A percentile compares a stretch with the other conserved stretches of the same genome.
Evolutionary conservation across 2,329 filamentous ascomycete species (phyloP).

Genomic region (Phialophora verrucosa): DNA sequence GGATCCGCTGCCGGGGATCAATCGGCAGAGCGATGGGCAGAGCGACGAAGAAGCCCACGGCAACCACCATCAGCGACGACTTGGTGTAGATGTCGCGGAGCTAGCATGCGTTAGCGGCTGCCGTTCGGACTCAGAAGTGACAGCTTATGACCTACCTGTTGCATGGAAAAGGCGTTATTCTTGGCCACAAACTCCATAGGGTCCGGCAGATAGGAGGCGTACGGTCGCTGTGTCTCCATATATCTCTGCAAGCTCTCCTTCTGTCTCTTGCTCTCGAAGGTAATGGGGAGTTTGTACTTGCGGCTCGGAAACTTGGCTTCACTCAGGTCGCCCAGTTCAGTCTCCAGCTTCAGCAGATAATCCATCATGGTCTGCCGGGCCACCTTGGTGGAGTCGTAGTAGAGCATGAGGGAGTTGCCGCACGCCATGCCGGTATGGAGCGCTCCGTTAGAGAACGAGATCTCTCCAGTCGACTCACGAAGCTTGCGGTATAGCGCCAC

Average conservation of each 20-base stretch:
- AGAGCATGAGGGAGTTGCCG: slow-evolving; percentile 52
- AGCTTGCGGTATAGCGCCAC: slow-evolving; percentile 60
- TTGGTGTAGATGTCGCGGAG: slow-evolving; percentile 59
- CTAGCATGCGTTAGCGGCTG: slow-evolving; percentile 39
- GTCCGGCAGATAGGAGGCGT: slow-evolving; percentile 67
- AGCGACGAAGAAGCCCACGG: slow-evolving; percentile 62
- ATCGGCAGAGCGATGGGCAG: slow-evolving; percentile 60
- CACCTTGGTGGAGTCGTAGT: slow-evolving; percentile 53
- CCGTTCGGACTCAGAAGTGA: background rate
- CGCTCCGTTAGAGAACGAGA: slow-evolving; percentile 47
- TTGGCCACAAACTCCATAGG: slow-evolving; percentile 64
- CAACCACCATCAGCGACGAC: slow-evolving; percentile 58
- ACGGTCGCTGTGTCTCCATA: slow-evolving; percentile 64
- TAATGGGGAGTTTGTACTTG: slow-evolving; percentile 53
- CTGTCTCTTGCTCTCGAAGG: slow-evolving; percentile 46
- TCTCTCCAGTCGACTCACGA: slow-evolving; percentile 43
- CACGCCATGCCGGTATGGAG: slow-evolving; percentile 61
- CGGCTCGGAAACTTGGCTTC: slow-evolving; percentile 51
- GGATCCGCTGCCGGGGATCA: slow-evolving; percentile 60
- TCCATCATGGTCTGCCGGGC: slow-evolving; percentile 47
- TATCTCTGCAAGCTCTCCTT: slow-evolving; percentile 64
- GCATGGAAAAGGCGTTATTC: slow-evolving; percentile 59
- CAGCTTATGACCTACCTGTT: slow-evolving; percentile 42
- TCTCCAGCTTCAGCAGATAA: slow-evolving; percentile 48
- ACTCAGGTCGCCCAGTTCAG: slow-evolving; percentile 48